phyloP scores from a whole-genome alignment of 306 rosid species.

The Sicyos baderoa region DNA sequence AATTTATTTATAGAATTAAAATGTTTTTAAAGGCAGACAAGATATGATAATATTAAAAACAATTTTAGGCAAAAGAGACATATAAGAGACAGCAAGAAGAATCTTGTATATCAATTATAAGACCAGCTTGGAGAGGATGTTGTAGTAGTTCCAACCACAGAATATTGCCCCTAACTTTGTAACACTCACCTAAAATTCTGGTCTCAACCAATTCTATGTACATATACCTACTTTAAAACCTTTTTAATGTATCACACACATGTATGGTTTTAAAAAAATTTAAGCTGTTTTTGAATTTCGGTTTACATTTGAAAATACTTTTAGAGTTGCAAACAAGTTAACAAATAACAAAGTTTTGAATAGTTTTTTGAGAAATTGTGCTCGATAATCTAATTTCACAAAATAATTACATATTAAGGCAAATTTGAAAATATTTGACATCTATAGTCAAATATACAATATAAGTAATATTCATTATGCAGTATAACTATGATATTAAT shows the following conservation, averaged over 20 bases:
- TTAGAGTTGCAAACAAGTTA: too few relatives aligned
- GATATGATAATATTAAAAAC: not conserved
- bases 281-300: too few relatives aligned
- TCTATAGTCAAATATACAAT: too few relatives aligned
- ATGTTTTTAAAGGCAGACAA: not conserved
- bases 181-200: not conserved
- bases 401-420: too few relatives aligned
- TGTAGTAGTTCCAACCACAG: conserved; percentile 17
- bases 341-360: too few relatives aligned
- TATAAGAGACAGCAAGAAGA: conserved; percentile 5
- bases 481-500: too few relatives aligned
- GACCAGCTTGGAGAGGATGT: not conserved
- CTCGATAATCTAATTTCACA: too few relatives aligned
- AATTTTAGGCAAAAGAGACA: not conserved
- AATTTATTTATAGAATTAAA: not conserved
- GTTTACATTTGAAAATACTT: too few relatives aligned
- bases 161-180: conserved; percentile 6
- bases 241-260: not conserved
- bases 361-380: too few relatives aligned
- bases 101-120: not conserved
- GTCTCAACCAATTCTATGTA: not conserved
- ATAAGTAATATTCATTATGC: too few relatives aligned
- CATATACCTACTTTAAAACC: not conserved
- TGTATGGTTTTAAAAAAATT: too few relatives aligned
- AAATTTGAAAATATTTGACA: too few relatives aligned